phyloP scores from a whole-genome alignment of 768 basidiomycete genomes.

The Candolleomyces aberdarensis region DNA sequence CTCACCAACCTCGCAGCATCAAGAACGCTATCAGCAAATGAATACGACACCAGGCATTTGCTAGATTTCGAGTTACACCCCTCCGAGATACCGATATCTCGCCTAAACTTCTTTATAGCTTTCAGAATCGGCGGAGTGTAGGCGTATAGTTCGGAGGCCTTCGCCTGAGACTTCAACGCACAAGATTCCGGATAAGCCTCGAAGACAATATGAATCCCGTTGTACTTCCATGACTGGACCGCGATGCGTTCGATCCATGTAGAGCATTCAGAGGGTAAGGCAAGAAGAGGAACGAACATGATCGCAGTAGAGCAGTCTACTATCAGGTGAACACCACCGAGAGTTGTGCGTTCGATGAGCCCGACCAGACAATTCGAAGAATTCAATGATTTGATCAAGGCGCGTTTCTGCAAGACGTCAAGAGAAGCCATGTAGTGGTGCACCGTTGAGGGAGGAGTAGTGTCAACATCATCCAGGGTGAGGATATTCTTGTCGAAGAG shows the following conservation, averaged over 20 bases:
- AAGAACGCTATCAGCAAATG: slow-evolving; percentile 58
- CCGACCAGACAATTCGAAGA: slow-evolving; percentile 44
- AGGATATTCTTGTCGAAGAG: slow-evolving; percentile 46
- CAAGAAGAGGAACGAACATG: slow-evolving; percentile 43
- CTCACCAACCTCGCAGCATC: slow-evolving; percentile 58
- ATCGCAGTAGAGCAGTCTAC: slow-evolving; percentile 61
- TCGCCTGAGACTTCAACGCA: slow-evolving; percentile 27
- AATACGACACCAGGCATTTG: slow-evolving; percentile 45
- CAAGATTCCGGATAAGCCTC: slow-evolving; percentile 58
- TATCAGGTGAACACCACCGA: slow-evolving; percentile 63
- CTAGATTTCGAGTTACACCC: slow-evolving; percentile 50
- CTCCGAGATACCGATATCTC: slow-evolving; percentile 61
- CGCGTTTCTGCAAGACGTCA: slow-evolving; percentile 64
- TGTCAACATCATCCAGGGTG: slow-evolving; percentile 28
- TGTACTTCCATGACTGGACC: slow-evolving; percentile 61
- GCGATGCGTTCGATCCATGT: slow-evolving; percentile 42
- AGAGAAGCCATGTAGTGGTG: slow-evolving; percentile 74
- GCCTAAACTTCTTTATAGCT: slow-evolving; percentile 63
- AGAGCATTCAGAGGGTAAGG: slow-evolving; percentile 49
- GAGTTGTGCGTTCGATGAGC: slow-evolving; percentile 61
- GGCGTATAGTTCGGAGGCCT: slow-evolving; percentile 32
- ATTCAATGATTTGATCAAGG: slow-evolving; percentile 50
- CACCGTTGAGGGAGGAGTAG: slow-evolving; percentile 25
- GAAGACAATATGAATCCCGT: slow-evolving; percentile 54
- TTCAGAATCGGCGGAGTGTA: slow-evolving; percentile 69